A percentile compares a stretch with the other conserved stretches of the same genome.
Conservation (phyloP, 2,329 filamentous ascomycete species). For the Hypoxylon sp. region DNA sequence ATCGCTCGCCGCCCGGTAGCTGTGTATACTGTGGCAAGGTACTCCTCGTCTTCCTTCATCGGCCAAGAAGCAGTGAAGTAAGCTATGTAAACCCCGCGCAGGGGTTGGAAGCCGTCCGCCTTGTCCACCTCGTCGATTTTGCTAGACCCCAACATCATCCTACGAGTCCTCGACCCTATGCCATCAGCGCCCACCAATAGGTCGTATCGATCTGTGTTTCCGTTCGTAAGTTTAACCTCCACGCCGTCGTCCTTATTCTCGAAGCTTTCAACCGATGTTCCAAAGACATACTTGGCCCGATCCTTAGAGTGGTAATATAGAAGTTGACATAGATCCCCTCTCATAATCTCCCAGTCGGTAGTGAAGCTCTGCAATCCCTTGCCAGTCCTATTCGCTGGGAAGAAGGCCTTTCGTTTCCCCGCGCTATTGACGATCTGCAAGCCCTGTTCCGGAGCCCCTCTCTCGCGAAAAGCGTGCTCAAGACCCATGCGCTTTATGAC, state of each 20-base stretch:
- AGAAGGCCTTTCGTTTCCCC: conserved; percentile 57
- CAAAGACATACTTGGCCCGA: conserved; percentile 53
- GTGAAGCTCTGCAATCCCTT: conserved; percentile 58
- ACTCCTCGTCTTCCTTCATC: conserved; percentile 54
- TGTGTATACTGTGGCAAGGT: conserved; percentile 57
- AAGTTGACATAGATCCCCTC: conserved; percentile 64
- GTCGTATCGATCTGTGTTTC: conserved; percentile 61
- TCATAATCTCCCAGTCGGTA: conserved; percentile 68
- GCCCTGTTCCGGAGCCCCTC: conserved; percentile 63
- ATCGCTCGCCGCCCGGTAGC: conserved; percentile 56
- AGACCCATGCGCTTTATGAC: conserved; percentile 68
- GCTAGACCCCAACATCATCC: conserved; percentile 56
- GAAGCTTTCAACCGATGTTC: conserved; percentile 52
- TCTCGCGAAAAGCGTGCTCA: conserved; percentile 59
- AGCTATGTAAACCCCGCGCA: conserved; percentile 49
- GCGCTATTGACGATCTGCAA: conserved; percentile 59
- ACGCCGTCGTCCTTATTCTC: conserved; percentile 45
- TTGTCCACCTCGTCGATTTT: conserved; percentile 11
- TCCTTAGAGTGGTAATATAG: conserved; percentile 57
- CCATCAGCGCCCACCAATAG: conserved; percentile 71
- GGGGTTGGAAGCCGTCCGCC: conserved; percentile 48
- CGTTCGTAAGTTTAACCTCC: conserved; percentile 58
- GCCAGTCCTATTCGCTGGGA: conserved; percentile 58
- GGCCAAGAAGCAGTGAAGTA: conserved; percentile 57
- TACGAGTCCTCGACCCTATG: conserved; percentile 64